Base-by-base conservation (phyloP, 768 basidiomycete species). In the Trametes villosa region DNA sequence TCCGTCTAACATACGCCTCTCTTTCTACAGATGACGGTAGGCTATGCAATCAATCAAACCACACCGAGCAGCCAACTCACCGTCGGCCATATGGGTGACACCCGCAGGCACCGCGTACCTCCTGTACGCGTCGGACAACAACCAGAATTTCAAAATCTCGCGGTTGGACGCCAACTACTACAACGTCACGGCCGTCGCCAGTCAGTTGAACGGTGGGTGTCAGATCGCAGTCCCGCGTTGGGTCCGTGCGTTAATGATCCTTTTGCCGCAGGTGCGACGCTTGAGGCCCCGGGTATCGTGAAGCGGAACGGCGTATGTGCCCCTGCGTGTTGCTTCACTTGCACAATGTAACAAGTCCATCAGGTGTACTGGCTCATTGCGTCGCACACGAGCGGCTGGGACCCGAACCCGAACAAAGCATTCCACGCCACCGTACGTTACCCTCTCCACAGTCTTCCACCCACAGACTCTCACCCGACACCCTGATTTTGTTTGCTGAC, bases 141-240 rank as follows among this genome's bases (percentile, higher is more conserved):
- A 87, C 69, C 83, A 85, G 71, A 83, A 86, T 68, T 86, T 86
- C 78, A 87, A 87, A 76, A 86, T 87, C 24, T 78, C 85, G 13
- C 72, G 71, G 50, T 71, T 86, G 54, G 83, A 85, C 62, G 61
- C 78, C n/a, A 79, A 86, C 67, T 87, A 85, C 62, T 83, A 85
- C 66, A 83, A 81, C 58, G 82, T 87, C 18, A 75, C 77, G 0
- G 71, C 79, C 12, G 76, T 81, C 55, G 78, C 77, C 3, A 79
- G 78, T 54, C 76, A 78, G 7, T 67, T 85, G 46, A 67, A 75
- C 55, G 81, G 83, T 81, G 49, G 9, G 76, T 52, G 24, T 60
- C 58, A 47, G 55, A 58, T 29, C 24, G 52, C 33, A 33, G 24
- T 49, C 34, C 22, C 29, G 49, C 22, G 3, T 22, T 4, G 38